Conservation (phyloP, 306 rosid species). For the Trifolium pratense region DNA sequence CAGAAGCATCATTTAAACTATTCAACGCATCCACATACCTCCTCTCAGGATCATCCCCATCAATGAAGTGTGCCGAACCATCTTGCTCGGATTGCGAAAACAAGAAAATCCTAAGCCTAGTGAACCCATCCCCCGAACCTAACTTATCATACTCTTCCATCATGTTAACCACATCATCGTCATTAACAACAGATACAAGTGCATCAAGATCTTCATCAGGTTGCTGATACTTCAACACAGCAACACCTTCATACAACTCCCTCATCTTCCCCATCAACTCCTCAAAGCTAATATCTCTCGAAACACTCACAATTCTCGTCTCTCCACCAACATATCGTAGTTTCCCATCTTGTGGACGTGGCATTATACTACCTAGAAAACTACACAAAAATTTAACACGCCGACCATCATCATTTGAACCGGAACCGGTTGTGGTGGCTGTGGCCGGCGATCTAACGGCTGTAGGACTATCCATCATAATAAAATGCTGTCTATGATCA, state of each 20-base stretch:
- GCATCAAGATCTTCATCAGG: conserved; percentile 99
- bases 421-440: conserved; percentile 41
- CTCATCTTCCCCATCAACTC: conserved; percentile 92
- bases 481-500: conserved; percentile 48
- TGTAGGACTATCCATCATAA: conserved; percentile 85
- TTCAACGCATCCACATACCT: conserved; percentile 95
- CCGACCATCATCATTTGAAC: conserved; percentile 59
- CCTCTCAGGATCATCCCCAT: conserved; percentile 93
- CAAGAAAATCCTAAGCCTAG: conserved; percentile 92
- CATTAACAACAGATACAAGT: conserved; percentile 93
- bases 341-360: conserved; percentile 97
- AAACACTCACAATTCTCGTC: conserved; percentile 90
- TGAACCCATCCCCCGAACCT: conserved; percentile 88
- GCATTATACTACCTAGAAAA: conserved; percentile 86
- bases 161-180: conserved; percentile 95
- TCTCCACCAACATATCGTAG: conserved; percentile 97
- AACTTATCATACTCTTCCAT: conserved; percentile 99
- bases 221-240: conserved; percentile 90
- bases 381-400: conserved; percentile 94
- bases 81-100: conserved; percentile 81
- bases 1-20: conserved; percentile 74
- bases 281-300: conserved; percentile 66
- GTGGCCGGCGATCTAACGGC: conserved; percentile 49
- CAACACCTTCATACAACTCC: conserved; percentile 82
- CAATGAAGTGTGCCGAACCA: conserved; percentile 62